A percentile compares a stretch with the other conserved stretches of the same genome.
Evolutionary conservation across 2,329 filamentous ascomycete species (phyloP).

Genomic region (Lachnellula subtilissima): DNA sequence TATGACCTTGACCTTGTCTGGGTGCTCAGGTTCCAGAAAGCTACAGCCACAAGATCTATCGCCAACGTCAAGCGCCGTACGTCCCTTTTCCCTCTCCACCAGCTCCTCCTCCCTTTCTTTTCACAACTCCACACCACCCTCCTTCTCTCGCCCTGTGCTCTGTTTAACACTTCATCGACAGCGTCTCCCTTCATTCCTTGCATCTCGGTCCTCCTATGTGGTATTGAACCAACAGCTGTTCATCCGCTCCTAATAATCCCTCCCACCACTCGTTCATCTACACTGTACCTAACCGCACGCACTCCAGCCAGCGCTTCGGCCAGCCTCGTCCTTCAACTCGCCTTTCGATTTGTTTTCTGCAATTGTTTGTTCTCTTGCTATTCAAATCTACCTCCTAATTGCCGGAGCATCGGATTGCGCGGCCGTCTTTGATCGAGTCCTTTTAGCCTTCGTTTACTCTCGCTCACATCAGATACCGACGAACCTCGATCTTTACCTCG

Average conservation of each 20-base stretch:
- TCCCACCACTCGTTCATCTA: constrained; percentile 3
- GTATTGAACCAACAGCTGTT: constrained; percentile 15
- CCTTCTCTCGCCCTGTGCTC: neutral
- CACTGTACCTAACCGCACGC: neutral
- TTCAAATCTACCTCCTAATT: neutral
- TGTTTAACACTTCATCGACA: constrained; percentile 2
- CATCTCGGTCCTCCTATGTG: constrained; percentile 3
- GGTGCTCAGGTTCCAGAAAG: constrained; percentile 17
- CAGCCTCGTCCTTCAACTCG: neutral
- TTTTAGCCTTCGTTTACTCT: neutral
- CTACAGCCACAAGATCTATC: constrained; percentile 16
- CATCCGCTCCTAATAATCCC: constrained; percentile 1
- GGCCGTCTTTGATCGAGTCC: neutral
- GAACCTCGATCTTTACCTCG: neutral
- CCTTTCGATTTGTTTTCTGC: neutral
- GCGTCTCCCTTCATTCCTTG: constrained; percentile 5
- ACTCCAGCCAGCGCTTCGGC: constrained; percentile 3
- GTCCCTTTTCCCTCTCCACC: constrained; percentile 11
- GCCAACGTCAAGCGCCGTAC: constrained; percentile 23
- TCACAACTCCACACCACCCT: constrained; percentile 6
- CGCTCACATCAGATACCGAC: neutral
- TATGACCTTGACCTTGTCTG: constrained; percentile 9
- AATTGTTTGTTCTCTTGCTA: neutral
- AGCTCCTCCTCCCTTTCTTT: constrained; percentile 1
- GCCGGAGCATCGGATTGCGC: neutral